Evolutionary conservation across 2,329 filamentous ascomycete genomes (phyloP), one percentile per base, ranked within the genome.

Genomic region (Xylariaceae sp.): DNA sequence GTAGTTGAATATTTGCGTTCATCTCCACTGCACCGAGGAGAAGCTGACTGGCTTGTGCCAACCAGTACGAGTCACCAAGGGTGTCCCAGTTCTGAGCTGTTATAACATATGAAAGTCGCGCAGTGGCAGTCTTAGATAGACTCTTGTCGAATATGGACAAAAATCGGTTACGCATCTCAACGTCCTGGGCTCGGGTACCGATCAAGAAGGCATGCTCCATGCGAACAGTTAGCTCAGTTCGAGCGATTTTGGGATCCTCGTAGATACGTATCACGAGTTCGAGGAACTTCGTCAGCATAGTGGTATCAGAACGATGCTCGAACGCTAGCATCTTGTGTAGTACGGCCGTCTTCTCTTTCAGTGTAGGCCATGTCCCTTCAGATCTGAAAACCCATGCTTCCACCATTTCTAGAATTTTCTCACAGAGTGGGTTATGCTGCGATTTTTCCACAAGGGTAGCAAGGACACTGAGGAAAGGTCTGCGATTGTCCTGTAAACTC

Each of bases 311-410:
- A 30, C 93, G 79, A 43, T 87, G 81, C 65, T 99, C 93, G 53
- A 98, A 98, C 0, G 90, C 83, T 13, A 97, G 71, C 93, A 99
- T 99, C 68, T 98, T 99, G 56, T 95, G 90, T n/a, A 99, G 70
- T 1, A 99, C 93, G 1, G 94, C 94, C 0, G 91, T 97, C 71
- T 98, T 98, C 66, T 98, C 94, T 64, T 99, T 99, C 2, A 98
- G 75, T 0, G 93, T 98, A 1, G 93, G 93, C 76, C 93, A 96
- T 2, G 89, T 93, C 49, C 95, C 93, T 44, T 89, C 90, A 0
- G 89, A 93, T 51, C 89, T 81, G 71, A 99, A 98, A 4, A 98
- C 87, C 94, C 94, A 99, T 24, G 76, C 79, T 61, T 97, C 91
- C 3, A 96, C 91, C 79, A 98, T 91, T 38, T 85, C 81, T 19